A percentile compares a stretch with the other conserved stretches of the same genome.
Evolutionary conservation across 2,329 filamentous ascomycete species (phyloP).

Genomic region (Rutstroemia sp.): DNA sequence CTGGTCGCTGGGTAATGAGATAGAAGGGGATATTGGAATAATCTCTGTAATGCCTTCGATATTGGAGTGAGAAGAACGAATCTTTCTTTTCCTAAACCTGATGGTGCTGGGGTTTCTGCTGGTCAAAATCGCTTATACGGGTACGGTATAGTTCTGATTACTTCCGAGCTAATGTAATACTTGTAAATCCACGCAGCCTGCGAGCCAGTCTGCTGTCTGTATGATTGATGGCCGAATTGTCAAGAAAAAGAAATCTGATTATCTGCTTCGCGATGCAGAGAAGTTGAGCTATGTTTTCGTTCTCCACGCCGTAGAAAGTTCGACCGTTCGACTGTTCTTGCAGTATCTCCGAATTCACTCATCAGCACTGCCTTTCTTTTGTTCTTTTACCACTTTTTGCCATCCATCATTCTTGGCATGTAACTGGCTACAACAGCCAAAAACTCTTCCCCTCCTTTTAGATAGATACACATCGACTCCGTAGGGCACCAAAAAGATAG

Average conservation of each 20-base stretch:
- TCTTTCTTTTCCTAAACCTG: background rate
- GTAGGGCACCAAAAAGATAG: background rate
- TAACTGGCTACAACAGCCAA: background rate
- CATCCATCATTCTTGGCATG: background rate
- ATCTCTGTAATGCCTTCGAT: background rate
- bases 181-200: too few relatives aligned
- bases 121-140: constrained; percentile 4
- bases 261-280: too few relatives aligned
- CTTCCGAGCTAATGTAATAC: too few relatives aligned
- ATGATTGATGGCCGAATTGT: too few relatives aligned
- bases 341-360: too few relatives aligned
- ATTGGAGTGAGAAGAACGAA: background rate
- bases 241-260: too few relatives aligned
- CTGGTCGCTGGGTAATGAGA: background rate
- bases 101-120: constrained; percentile 2
- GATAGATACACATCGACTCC: background rate
- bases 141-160: background rate
- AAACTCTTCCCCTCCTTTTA: background rate
- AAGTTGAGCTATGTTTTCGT: too few relatives aligned
- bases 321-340: too few relatives aligned
- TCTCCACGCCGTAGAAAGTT: too few relatives aligned
- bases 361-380: background rate
- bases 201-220: too few relatives aligned
- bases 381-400: background rate
- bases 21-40: background rate